Percentiles rank a stretch among this genome's conserved stretches.
phyloP scores from a whole-genome alignment of 306 rosid genomes.

The Carpinus fangiana region DNA sequence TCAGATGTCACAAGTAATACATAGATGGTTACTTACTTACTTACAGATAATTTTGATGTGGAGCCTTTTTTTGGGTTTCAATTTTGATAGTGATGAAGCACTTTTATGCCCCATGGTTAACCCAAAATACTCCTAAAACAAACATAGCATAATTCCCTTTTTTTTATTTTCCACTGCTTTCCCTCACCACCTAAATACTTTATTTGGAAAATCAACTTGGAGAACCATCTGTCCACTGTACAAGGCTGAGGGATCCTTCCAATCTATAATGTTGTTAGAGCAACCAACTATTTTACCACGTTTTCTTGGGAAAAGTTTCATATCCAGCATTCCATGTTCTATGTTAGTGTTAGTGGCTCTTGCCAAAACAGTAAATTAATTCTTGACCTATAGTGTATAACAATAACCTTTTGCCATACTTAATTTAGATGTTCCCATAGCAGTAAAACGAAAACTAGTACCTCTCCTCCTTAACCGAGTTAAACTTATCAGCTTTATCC shows the following conservation, averaged over 20 bases:
- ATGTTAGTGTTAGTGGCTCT: not conserved
- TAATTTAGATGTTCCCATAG: not conserved
- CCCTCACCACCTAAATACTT: too few relatives aligned
- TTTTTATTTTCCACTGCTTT: too few relatives aligned
- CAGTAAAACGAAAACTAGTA: conserved; percentile 27
- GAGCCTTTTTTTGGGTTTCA: too few relatives aligned
- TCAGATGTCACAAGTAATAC: too few relatives aligned
- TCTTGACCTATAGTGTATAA: not conserved
- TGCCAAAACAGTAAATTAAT: not conserved
- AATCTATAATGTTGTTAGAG: not conserved
- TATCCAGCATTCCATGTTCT: not conserved
- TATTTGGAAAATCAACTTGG: too few relatives aligned
- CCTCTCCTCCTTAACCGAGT: conserved; percentile 82
- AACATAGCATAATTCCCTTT: too few relatives aligned
- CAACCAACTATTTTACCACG: not conserved
- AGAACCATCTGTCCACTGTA: too few relatives aligned
- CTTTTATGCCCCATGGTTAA: too few relatives aligned
- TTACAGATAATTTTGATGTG: too few relatives aligned
- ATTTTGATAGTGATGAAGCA: too few relatives aligned
- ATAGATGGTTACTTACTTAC: too few relatives aligned
- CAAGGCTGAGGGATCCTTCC: not conserved
- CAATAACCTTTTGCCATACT: not conserved
- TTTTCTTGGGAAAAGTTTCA: not conserved
- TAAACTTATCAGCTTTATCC: conserved; percentile 70
- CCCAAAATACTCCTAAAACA: too few relatives aligned